Percentiles rank a stretch among this genome's conserved stretches.
These are phyloP conservation scores for Kluyveromyces dobzhanskii DNA, from an alignment of 805 yeast genomes.

Conservation along the genomic window DNA sequence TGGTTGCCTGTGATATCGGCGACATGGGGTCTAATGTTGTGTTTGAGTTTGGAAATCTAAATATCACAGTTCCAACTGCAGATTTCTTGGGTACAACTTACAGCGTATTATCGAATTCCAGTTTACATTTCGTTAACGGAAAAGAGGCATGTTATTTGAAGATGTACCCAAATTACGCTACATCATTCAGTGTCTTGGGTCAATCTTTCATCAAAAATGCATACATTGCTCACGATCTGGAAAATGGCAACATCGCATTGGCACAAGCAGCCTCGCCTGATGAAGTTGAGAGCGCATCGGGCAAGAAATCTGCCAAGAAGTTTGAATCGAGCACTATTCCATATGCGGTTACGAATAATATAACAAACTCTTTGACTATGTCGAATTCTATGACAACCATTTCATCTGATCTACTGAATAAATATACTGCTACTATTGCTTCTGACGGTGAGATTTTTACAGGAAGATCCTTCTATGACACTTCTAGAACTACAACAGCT, in stretches of 20 bases:
- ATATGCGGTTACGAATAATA: slow-evolving; percentile 34
- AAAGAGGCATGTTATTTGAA: slow-evolving; percentile 47
- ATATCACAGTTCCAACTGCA: slow-evolving; percentile 41
- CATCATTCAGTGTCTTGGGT: slow-evolving; percentile 52
- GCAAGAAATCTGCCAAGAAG: slow-evolving; percentile 9
- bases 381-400: slow-evolving; percentile 8
- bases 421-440: slow-evolving; percentile 23
- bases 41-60: slow-evolving; percentile 44
- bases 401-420: slow-evolving; percentile 17
- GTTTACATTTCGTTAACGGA: slow-evolving; percentile 45
- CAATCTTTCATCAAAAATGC: slow-evolving; percentile 44
- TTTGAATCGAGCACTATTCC: slow-evolving; percentile 42
- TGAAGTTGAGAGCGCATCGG: neutral
- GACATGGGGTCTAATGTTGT: slow-evolving; percentile 41
- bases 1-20: slow-evolving; percentile 51
- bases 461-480: slow-evolving; percentile 25
- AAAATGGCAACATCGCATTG: slow-evolving; percentile 44
- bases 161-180: slow-evolving; percentile 38
- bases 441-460: slow-evolving; percentile 27
- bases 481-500: slow-evolving; percentile 14
- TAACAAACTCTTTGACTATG: slow-evolving; percentile 15
- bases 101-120: slow-evolving; percentile 23
- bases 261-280: slow-evolving; percentile 36
- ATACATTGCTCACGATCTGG: slow-evolving; percentile 60
- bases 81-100: slow-evolving; percentile 37